Percentiles rank a stretch among this genome's conserved stretches.
These are phyloP conservation scores for Pilatotrama ljubarskyi DNA, from an alignment of 768 basidiomycete species.

Conservation along the genomic window DNA sequence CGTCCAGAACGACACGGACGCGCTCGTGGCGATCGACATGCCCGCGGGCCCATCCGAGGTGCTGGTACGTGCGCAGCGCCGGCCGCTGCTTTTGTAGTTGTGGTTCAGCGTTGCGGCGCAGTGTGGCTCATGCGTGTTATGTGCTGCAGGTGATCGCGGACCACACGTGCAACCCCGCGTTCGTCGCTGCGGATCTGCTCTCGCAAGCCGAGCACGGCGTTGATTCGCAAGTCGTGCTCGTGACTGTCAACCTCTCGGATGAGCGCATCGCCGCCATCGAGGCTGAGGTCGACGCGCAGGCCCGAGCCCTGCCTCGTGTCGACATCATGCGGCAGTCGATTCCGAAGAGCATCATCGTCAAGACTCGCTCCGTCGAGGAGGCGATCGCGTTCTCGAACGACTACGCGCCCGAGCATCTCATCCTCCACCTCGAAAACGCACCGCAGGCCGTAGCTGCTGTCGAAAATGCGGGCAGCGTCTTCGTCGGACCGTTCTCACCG, in stretches of 20 bases:
- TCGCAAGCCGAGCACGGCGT: slow-evolving; percentile 98
- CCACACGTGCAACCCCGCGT: slow-evolving; percentile 77
- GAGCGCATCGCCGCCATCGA: slow-evolving; percentile 75
- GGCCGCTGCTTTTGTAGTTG: not conserved
- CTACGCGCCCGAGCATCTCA: slow-evolving; percentile 97
- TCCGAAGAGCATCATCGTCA: slow-evolving; percentile 87
- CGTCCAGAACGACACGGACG: slow-evolving; percentile 97
- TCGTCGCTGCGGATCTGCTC: slow-evolving; percentile 94
- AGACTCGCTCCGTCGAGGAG: slow-evolving; percentile 62
- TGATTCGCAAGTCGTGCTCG: slow-evolving; percentile 96
- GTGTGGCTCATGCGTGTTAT: not conserved
- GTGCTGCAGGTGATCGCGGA: slow-evolving; percentile 85
- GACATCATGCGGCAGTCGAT: slow-evolving; percentile 90
- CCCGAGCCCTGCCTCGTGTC: slow-evolving; percentile 80
- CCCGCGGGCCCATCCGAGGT: slow-evolving; percentile 98
- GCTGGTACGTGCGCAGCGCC: slow-evolving; percentile 59
- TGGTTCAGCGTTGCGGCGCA: not conserved
- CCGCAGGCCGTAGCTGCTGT: slow-evolving; percentile 61
- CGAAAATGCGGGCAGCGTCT: slow-evolving; percentile 94
- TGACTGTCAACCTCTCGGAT: slow-evolving; percentile 69
- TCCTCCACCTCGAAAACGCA: slow-evolving; percentile 82
- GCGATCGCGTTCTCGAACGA: slow-evolving; percentile 92
- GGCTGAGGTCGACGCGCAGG: slow-evolving; percentile 82
- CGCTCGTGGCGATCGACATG: slow-evolving; percentile 97
- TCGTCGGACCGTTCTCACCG: slow-evolving; percentile 92